Percentiles rank a stretch among this genome's conserved stretches.
Conservation (phyloP, 176 grass and related monocot species). For the Puya raimondii region DNA sequence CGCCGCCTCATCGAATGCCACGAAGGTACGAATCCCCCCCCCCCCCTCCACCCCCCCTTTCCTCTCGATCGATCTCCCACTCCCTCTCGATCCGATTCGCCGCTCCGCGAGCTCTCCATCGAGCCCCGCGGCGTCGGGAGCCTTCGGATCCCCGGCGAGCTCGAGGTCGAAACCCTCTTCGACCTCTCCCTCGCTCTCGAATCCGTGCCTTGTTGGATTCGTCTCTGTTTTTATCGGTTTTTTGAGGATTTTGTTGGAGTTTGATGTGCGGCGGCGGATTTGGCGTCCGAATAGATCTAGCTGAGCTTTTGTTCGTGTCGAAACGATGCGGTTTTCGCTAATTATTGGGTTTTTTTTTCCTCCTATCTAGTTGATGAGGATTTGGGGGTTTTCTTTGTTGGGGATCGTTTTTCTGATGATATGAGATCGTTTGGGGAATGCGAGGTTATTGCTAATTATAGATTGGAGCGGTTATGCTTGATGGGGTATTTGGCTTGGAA, state of each 20-base stretch:
- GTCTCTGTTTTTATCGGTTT: background rate
- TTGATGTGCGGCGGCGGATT: background rate
- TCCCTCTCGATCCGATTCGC: background rate
- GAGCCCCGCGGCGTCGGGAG: background rate
- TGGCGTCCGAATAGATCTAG: background rate
- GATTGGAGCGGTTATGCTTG: background rate
- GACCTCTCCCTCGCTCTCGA: background rate
- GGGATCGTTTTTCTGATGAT: background rate
- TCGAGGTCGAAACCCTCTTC: constrained; percentile 9
- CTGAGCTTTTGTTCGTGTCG: background rate
- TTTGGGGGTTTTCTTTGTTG: background rate
- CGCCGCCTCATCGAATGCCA: background rate
- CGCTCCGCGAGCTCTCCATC: background rate
- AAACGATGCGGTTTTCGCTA: background rate
- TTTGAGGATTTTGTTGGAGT: constrained; percentile 3
- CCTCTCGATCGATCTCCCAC: background rate
- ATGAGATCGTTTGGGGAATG: background rate
- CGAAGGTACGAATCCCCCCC: background rate
- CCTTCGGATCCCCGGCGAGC: background rate
- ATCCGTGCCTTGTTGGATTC: background rate
- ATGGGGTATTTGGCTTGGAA: background rate
- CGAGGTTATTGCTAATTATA: background rate
- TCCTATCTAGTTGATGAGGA: background rate
- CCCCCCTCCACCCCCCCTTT: background rate
- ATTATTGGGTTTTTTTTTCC: background rate